Evolutionary conservation across 2,329 filamentous ascomycete genomes (phyloP), one percentile per base, ranked within the genome.

Genomic region (Claviceps africana): DNA sequence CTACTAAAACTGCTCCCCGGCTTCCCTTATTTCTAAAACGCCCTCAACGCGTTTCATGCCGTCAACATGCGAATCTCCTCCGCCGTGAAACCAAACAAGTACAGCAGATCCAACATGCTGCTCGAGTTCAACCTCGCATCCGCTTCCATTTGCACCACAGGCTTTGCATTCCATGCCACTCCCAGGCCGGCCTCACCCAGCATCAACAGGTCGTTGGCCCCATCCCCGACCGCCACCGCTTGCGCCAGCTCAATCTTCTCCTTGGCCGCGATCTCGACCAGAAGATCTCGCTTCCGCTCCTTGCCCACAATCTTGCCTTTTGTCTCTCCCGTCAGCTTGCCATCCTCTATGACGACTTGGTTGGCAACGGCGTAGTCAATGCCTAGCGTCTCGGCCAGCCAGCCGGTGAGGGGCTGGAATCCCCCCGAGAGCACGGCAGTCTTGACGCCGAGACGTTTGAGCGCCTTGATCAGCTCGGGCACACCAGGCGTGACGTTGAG

Each of bases 391-490:
- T 74, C 74, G 17, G 87, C 89, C 37, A 97, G 78, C 88, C 90
- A 97, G 53, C 81, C 77, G 0, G 93, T 94, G 57, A 97, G 71
- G 0, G 91, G 90, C 57, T 87, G 81, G 69, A 98, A 98, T 0
- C 93, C 93, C 45, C 93, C 93, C 35, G 88, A 95, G 33, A 96
- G 70, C 5, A 98, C 91, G 0, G 90, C 93, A 1, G 89, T 88
- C 70, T 87, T 91, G 68, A 86, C 85, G 8, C 91, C 91, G 5
- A 95, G 71, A 22, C 77, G 74, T 68, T 86, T 89, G 50, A 98
- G 71, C 0, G 83, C 85, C 55, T 69, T 77, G 56, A 95, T 76
- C 19, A 97, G 74, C 56, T 87, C 80, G 19, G 75, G 77, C 1
- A 88, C 90, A 7, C 93, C 93, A 11, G 81, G 81, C 1, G 93